Conservation (phyloP, 2,329 filamentous ascomycete genomes). For the Alternaria angustiovoidea region DNA sequence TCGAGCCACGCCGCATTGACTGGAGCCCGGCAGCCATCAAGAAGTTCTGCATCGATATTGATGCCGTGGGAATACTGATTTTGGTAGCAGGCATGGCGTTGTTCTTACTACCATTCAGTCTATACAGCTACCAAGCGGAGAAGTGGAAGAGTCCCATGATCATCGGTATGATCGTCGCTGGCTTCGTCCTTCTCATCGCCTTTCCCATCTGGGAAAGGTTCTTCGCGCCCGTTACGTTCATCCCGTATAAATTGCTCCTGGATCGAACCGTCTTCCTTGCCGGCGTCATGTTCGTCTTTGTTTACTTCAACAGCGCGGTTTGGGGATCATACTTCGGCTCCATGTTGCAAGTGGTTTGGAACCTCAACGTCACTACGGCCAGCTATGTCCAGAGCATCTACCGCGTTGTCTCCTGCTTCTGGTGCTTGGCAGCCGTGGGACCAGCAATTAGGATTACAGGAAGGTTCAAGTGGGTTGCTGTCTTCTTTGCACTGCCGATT, state of each 20-base stretch:
- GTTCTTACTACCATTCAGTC: conserved; percentile 73
- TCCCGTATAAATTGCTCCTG: conserved; percentile 44
- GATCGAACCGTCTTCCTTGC: conserved; percentile 58
- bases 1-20: background rate
- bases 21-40: background rate
- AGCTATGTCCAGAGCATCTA: conserved; percentile 49
- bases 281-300: conserved; percentile 55
- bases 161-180: conserved; percentile 49
- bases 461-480: conserved; percentile 27
- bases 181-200: conserved; percentile 36
- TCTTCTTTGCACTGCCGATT: conserved; percentile 26
- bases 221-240: background rate
- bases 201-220: background rate
- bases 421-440: conserved; percentile 1
- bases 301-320: conserved; percentile 33
- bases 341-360: conserved; percentile 49
- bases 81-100: conserved; percentile 65
- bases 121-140: conserved; percentile 50
- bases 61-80: background rate
- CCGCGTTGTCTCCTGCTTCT: conserved; percentile 36
- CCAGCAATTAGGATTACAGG: conserved; percentile 28
- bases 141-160: conserved; percentile 46
- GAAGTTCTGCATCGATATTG: background rate
- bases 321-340: conserved; percentile 50
- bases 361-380: conserved; percentile 36